phyloP scores from a whole-genome alignment of 1,284 basidiomycete species.

The Fomitopsis betulina region DNA sequence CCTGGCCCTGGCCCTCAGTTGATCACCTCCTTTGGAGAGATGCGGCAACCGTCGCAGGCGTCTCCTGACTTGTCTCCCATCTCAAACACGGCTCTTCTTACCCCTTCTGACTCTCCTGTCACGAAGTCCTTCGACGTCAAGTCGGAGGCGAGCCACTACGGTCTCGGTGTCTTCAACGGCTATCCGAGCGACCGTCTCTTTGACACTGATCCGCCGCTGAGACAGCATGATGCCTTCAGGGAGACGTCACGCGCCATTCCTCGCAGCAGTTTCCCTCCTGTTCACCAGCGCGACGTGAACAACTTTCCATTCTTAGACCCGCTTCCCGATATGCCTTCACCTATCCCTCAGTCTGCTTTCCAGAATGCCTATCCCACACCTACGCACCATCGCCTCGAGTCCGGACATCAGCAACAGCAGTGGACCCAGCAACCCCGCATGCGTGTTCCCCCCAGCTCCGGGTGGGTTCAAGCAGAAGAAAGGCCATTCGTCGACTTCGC shows the following conservation, averaged over 20 bases:
- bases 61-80: slow-evolving; percentile 67
- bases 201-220: slow-evolving; percentile 22
- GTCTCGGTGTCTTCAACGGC: slow-evolving; percentile 30
- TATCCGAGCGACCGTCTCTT: slow-evolving; percentile 27
- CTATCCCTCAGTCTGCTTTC: slow-evolving; percentile 32
- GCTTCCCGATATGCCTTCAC: slow-evolving; percentile 39
- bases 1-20: slow-evolving; percentile 49
- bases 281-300: slow-evolving; percentile 28
- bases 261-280: slow-evolving; percentile 15
- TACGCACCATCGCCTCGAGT: slow-evolving; percentile 20
- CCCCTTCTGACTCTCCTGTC: slow-evolving; percentile 66
- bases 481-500: slow-evolving; percentile 16
- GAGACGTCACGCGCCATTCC: slow-evolving; percentile 12
- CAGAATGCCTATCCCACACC: slow-evolving; percentile 18
- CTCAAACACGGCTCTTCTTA: slow-evolving; percentile 58
- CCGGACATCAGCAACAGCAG: slow-evolving; percentile 14
- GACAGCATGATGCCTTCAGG: slow-evolving; percentile 16
- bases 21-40: slow-evolving; percentile 29
- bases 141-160: slow-evolving; percentile 41
- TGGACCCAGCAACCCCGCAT: slow-evolving; percentile 23
- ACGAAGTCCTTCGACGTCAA: slow-evolving; percentile 50
- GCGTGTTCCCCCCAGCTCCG: slow-evolving; percentile 27
- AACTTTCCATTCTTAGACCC: slow-evolving; percentile 47
- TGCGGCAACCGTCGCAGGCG: slow-evolving; percentile 32
- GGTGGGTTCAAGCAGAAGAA: slow-evolving; percentile 31